Conservation (phyloP, 805 yeast genomes). For the Yarrowia phangngaensis region DNA sequence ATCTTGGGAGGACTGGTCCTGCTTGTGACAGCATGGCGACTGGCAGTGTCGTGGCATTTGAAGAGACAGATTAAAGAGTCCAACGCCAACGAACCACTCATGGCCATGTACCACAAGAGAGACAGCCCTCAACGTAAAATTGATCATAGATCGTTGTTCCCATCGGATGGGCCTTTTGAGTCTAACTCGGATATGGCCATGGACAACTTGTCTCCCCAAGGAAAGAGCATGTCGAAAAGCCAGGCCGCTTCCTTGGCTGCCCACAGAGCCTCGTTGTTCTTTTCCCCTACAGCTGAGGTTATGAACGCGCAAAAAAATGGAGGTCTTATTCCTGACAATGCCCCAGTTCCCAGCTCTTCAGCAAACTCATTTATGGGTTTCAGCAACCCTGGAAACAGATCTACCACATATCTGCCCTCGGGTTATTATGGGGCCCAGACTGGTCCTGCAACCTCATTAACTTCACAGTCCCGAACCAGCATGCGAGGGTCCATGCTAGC, state of each 20-base stretch:
- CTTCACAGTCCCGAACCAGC: slow-evolving; percentile 19
- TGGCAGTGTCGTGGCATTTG: slow-evolving; percentile 47
- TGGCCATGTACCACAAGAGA: slow-evolving; percentile 14
- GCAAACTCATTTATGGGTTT: slow-evolving; percentile 25
- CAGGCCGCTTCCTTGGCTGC: slow-evolving; percentile 28
- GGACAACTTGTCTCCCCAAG: slow-evolving; percentile 25
- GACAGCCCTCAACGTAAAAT: slow-evolving; percentile 15
- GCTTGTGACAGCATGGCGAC: slow-evolving; percentile 51
- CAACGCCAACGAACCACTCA: slow-evolving; percentile 31
- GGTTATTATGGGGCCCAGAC: slow-evolving; percentile 34
- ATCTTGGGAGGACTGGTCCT: slow-evolving; percentile 58
- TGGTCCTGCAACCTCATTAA: slow-evolving; percentile 9
- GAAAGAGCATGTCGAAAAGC: slow-evolving; percentile 17
- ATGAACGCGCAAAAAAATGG: slow-evolving; percentile 45
- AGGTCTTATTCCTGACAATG: too few relatives aligned
- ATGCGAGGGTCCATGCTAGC: slow-evolving; percentile 22
- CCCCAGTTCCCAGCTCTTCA: slow-evolving; percentile 13
- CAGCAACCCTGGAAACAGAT: slow-evolving; percentile 27
- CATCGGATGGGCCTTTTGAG: slow-evolving; percentile 27
- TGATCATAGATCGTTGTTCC: slow-evolving; percentile 6
- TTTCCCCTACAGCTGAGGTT: slow-evolving; percentile 77
- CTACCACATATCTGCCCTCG: slow-evolving; percentile 35
- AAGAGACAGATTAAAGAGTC: slow-evolving; percentile 51
- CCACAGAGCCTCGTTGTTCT: slow-evolving; percentile 45
- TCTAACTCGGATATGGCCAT: slow-evolving; percentile 21